Conservation (phyloP, 345 rosid genomes). For the Murraya paniculata region DNA sequence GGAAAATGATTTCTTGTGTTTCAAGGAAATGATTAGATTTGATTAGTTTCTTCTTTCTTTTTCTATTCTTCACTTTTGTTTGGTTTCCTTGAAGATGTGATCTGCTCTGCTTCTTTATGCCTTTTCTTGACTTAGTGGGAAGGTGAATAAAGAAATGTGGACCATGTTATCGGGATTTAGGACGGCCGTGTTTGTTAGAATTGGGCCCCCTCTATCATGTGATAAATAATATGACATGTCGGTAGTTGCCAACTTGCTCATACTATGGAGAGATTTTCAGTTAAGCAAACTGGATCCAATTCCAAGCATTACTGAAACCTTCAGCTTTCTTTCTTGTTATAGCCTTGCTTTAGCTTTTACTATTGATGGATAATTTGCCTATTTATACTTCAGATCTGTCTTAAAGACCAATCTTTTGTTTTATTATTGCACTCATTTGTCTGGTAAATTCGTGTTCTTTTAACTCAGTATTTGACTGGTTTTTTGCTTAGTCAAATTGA, state of each 20-base stretch:
- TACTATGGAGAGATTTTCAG: no score
- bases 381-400: slow-evolving; percentile 15
- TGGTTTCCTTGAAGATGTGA: neutral
- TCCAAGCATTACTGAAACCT: neutral
- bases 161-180: neutral
- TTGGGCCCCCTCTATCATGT: slow-evolving; percentile 46
- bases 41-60: neutral
- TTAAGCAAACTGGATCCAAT: neutral
- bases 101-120: no score
- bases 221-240: slow-evolving; percentile 18
- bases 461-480: neutral
- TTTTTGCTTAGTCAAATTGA: neutral
- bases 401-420: neutral
- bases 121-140: slow-evolving; percentile 20
- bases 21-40: slow-evolving; percentile 25
- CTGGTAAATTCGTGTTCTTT: neutral
- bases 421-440: neutral
- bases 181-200: slow-evolving; percentile 20
- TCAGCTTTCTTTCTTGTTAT: neutral
- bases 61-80: neutral
- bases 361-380: neutral
- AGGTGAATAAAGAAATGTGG: neutral
- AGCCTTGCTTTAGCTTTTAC: neutral
- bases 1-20: slow-evolving; percentile 30
- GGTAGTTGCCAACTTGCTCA: neutral